These are phyloP conservation scores for Penicillium glabrum DNA, from an alignment of 2,329 filamentous ascomycete genomes.

Conservation along the genomic window DNA sequence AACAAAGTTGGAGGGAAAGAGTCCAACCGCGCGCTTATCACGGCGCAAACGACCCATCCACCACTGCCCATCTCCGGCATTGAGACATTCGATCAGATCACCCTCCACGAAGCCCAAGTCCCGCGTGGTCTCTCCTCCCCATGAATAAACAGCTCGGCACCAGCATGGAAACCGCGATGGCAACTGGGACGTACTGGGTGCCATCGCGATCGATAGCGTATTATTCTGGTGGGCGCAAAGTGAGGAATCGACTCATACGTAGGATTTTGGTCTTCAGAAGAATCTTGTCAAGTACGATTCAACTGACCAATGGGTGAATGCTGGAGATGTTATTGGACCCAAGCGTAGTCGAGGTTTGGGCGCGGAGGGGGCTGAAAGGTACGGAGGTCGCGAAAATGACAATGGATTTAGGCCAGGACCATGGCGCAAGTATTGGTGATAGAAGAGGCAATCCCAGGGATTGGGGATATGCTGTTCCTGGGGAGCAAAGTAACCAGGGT, in stretches of 20 bases:
- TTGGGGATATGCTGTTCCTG: neutral
- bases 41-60: slow-evolving; percentile 92
- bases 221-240: slow-evolving; percentile 1
- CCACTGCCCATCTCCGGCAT: slow-evolving; percentile 96
- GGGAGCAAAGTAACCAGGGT: slow-evolving; percentile 1
- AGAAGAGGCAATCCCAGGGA: neutral
- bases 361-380: neutral
- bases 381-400: neutral
- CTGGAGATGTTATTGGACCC: neutral
- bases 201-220: slow-evolving; percentile 37
- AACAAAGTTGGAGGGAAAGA: slow-evolving; percentile 98
- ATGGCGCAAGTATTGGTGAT: neutral
- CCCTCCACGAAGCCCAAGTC: slow-evolving; percentile 97
- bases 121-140: slow-evolving; percentile 91
- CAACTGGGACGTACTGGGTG: slow-evolving; percentile 51
- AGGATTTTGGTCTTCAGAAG: neutral
- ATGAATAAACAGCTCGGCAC: slow-evolving; percentile 88
- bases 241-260: neutral
- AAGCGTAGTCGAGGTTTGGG: neutral
- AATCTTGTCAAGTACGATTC: neutral
- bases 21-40: slow-evolving; percentile 84
- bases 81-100: slow-evolving; percentile 95
- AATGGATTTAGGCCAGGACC: neutral
- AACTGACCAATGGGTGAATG: neutral
- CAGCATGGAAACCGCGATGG: slow-evolving; percentile 85